Percentiles rank a stretch among this genome's conserved stretches.
phyloP scores from a whole-genome alignment of 2,329 filamentous ascomycete genomes.

The Alternaria solani region DNA sequence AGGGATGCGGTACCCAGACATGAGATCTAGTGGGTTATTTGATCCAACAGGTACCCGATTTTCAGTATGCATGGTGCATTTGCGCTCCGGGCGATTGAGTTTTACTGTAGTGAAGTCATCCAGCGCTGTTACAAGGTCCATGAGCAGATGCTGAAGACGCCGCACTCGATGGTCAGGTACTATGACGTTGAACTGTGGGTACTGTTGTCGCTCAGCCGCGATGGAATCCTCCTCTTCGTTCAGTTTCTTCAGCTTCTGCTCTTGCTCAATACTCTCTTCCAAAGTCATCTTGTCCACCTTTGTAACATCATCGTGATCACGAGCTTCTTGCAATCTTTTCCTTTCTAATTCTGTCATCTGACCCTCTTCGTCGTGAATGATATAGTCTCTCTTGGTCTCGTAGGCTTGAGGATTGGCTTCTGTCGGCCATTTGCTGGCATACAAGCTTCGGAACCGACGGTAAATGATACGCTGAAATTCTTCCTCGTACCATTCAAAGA shows the following conservation, averaged over 20 bases:
- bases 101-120: conserved; percentile 10
- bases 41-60: no score
- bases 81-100: conserved; percentile 9
- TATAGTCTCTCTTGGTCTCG: not conserved
- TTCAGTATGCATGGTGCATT: not conserved
- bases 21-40: no score
- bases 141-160: conserved; percentile 16
- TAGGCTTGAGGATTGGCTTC: conserved; percentile 7
- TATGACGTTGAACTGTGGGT: conserved; percentile 11
- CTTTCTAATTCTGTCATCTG: no score
- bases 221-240: not conserved
- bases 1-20: no score
- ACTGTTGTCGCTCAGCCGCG: not conserved
- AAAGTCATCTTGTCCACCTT: not conserved
- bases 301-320: not conserved
- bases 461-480: conserved; percentile 15
- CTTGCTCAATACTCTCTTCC: not conserved
- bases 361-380: not conserved
- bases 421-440: conserved; percentile 1
- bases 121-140: conserved; percentile 10
- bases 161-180: conserved; percentile 14
- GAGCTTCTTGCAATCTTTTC: not conserved
- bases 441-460: conserved; percentile 8
- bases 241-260: not conserved
- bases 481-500: conserved; percentile 12